Evolutionary conservation across 352 stramenopile genomes (phyloP).

Genomic region (Pythium pectinolyticum): DNA sequence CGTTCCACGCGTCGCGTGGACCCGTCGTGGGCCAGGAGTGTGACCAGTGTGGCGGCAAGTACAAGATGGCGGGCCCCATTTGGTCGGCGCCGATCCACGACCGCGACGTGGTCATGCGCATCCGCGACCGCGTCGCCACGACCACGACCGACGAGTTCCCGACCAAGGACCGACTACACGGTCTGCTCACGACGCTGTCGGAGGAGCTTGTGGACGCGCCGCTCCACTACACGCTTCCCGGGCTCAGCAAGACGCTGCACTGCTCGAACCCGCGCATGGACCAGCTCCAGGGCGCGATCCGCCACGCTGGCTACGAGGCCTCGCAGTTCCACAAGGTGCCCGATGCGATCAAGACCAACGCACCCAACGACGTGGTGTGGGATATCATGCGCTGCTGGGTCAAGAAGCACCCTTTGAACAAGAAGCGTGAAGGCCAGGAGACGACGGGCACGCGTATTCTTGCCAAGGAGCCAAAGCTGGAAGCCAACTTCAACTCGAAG

Average conservation of each 20-base stretch:
- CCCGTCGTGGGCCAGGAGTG: conserved; percentile 71
- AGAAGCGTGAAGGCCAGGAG: conserved; percentile 82
- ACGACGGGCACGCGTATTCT: conserved; percentile 85
- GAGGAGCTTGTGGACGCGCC: conserved; percentile 96
- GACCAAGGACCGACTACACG: conserved; percentile 92
- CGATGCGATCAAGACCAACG: conserved; percentile 98
- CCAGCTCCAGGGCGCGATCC: conserved; percentile 92
- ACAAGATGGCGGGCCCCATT: conserved; percentile 94
- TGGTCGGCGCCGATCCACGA: conserved; percentile 97
- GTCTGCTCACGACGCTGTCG: conserved; percentile 93
- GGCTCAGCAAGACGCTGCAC: conserved; percentile 92
- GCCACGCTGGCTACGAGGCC: conserved; percentile 95
- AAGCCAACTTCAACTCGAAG: conserved; percentile 84
- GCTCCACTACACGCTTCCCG: conserved; percentile 96
- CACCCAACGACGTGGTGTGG: conserved; percentile 97
- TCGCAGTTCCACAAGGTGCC: conserved; percentile 99
- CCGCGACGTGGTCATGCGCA: conserved; percentile 81
- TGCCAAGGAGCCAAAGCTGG: conserved; percentile 76
- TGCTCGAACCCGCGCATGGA: conserved; percentile 93
- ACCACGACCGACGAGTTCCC: conserved; percentile 85
- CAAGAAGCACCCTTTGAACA: conserved; percentile 92
- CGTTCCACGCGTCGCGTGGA: conserved; percentile 77
- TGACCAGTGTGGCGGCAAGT: conserved; percentile 82
- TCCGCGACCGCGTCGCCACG: conserved; percentile 77
- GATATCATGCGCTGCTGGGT: conserved; percentile 97